Evolutionary conservation across 108 stramenopile genomes (phyloP), one percentile per base, ranked within the genome.

Genomic region (Fragilaria radians): DNA sequence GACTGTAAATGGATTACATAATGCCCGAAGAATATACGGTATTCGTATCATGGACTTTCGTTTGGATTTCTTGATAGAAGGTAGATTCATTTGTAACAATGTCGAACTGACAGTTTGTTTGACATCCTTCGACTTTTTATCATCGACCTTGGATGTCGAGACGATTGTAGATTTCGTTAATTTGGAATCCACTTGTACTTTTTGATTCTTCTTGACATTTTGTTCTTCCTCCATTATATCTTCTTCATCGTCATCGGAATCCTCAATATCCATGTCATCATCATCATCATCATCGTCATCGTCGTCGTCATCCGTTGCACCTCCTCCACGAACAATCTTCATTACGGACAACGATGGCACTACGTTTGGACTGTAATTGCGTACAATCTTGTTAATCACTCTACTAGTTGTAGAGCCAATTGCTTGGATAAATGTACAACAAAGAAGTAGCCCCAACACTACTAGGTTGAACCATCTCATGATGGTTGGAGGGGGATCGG

Each of bases 21-120:
- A 83, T n/a, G 87, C 91, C 47, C 77, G 62, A 27, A 92, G 22
- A 45, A 92, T 86, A 58, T 92, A 86, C 19, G 91, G 91, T 29
- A 92, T 61, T 31, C 64, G 46, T n/a, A n/a, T n/a, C n/a, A n/a
- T n/a, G n/a, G n/a, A n/a, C n/a, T n/a, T n/a, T n/a, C n/a, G n/a
- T n/a, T n/a, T n/a, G n/a, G n/a, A n/a, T n/a, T n/a, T n/a, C n/a
- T n/a, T n/a, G n/a, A n/a, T n/a, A n/a, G n/a, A n/a, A n/a, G n/a
- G n/a, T n/a, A n/a, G n/a, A n/a, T 66, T 61, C 46, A 66, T 68
- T 28, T 62, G 71, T 31, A 65, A 67, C 5, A 57, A 26, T 4
- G 29, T 33, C 4, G 25, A 22, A 21, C 18, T 59, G 52, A 77
- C 53, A 31, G 66, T 69, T 61, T 74, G 63, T 51, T 87, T 85